Evolutionary conservation across 1,139 yeast species (phyloP).

Genomic region (Magnusiomyces magnusii): DNA sequence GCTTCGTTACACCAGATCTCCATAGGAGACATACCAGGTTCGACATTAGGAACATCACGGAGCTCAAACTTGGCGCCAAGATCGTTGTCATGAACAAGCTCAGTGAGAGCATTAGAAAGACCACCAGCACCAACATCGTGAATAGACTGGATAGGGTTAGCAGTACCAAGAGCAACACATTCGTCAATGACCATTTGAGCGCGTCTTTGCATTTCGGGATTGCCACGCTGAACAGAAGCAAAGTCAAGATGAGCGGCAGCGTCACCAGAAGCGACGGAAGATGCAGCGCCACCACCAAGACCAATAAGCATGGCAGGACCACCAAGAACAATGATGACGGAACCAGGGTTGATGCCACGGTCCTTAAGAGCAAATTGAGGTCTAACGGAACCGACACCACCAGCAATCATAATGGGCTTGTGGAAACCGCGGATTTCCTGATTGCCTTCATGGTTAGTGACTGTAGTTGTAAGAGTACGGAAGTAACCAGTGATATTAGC

Average conservation of each 20-base stretch:
- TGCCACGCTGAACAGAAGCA: conserved; percentile 98
- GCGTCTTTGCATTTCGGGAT: conserved; percentile 98
- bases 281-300: conserved; percentile 99
- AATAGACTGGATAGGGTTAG: conserved; percentile 87
- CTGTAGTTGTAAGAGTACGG: conserved; percentile 85
- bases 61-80: conserved; percentile 91
- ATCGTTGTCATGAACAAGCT: conserved; percentile 93
- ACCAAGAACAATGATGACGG: conserved; percentile 88
- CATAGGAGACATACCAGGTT: conserved; percentile 99
- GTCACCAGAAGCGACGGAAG: conserved; percentile 90
- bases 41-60: conserved; percentile 82
- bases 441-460: conserved; percentile 52
- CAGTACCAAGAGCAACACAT: conserved; percentile 74
- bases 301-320: conserved; percentile 99
- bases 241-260: conserved; percentile 94
- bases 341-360: conserved; percentile 83
- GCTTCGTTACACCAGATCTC: conserved; percentile 99
- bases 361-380: conserved; percentile 89
- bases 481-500: conserved; percentile 97
- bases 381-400: conserved; percentile 96
- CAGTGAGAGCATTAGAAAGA: conserved; percentile 93
- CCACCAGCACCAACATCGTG: conserved; percentile 99
- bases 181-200: conserved; percentile 97
- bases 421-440: conserved; percentile 91
- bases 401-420: conserved; percentile 99